Conservation (phyloP, 148 eudicot species). For the Pouteria glomerata region DNA sequence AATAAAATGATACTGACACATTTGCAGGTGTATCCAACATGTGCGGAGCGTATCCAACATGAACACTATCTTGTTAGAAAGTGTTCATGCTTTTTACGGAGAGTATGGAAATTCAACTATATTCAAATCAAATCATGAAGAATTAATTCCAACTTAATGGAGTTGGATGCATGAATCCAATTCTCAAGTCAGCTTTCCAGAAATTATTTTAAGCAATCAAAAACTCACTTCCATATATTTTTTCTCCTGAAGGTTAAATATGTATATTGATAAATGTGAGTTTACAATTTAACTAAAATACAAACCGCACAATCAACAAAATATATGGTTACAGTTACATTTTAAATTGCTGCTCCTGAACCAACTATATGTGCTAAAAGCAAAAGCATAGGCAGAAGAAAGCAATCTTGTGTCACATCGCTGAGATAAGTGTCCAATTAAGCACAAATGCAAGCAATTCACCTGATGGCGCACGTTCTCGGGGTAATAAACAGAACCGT, state of each 20-base stretch:
- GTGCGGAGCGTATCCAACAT: no score
- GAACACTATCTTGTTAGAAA: no score
- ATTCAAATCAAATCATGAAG: conserved; percentile 4
- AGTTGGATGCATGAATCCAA: background rate
- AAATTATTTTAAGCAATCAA: background rate
- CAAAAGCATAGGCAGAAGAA: background rate
- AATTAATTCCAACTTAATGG: background rate
- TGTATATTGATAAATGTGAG: background rate
- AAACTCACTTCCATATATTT: background rate
- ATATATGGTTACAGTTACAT: background rate
- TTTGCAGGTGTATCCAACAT: no score
- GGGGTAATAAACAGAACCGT: conserved; percentile 83
- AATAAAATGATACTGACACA: no score
- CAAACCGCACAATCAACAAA: background rate
- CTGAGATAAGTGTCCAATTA: background rate
- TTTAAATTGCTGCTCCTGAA: background rate
- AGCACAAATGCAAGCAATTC: conserved; percentile 13
- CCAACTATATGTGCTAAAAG: background rate
- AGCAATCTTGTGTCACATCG: background rate
- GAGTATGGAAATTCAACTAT: background rate
- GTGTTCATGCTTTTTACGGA: no score
- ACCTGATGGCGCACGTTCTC: conserved; percentile 79
- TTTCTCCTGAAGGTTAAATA: background rate
- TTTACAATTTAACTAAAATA: background rate
- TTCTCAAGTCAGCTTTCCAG: background rate